These are phyloP conservation scores for Pseudogymnoascus sp. DNA, from an alignment of 2,329 filamentous ascomycete species.

Conservation along the genomic window DNA sequence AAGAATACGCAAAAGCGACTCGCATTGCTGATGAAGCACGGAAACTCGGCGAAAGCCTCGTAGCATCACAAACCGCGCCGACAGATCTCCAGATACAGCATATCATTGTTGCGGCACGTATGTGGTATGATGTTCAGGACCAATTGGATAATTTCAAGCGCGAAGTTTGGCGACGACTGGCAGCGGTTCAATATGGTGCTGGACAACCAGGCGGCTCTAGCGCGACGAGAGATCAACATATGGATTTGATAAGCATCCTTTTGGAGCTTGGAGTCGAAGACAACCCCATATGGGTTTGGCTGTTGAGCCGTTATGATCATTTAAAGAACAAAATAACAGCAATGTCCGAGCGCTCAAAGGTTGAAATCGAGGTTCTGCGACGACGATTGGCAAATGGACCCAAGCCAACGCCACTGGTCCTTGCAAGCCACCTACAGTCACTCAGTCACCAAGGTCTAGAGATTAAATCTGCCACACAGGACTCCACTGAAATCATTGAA, in stretches of 20 bases:
- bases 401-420: slow-evolving; percentile 57
- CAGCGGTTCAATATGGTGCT: slow-evolving; percentile 53
- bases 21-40: slow-evolving; percentile 72
- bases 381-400: slow-evolving; percentile 68
- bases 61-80: slow-evolving; percentile 46
- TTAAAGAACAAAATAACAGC: slow-evolving; percentile 76
- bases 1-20: slow-evolving; percentile 78
- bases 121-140: slow-evolving; percentile 90
- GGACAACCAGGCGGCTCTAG: slow-evolving; percentile 16
- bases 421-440: slow-evolving; percentile 68
- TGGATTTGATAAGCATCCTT: slow-evolving; percentile 81
- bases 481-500: slow-evolving; percentile 72
- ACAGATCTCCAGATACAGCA: slow-evolving; percentile 76
- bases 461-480: slow-evolving; percentile 55
- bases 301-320: slow-evolving; percentile 80
- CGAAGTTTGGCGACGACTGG: slow-evolving; percentile 76
- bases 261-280: slow-evolving; percentile 92
- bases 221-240: slow-evolving; percentile 67
- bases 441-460: slow-evolving; percentile 59
- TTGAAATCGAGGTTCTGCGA: slow-evolving; percentile 86
- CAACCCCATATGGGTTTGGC: slow-evolving; percentile 94
- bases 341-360: slow-evolving; percentile 74
- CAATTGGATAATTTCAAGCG: slow-evolving; percentile 83
- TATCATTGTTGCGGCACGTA: slow-evolving; percentile 77
- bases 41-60: slow-evolving; percentile 50